Conservation (phyloP, 2,329 filamentous ascomycete species). For the Cytospora leucostoma region DNA sequence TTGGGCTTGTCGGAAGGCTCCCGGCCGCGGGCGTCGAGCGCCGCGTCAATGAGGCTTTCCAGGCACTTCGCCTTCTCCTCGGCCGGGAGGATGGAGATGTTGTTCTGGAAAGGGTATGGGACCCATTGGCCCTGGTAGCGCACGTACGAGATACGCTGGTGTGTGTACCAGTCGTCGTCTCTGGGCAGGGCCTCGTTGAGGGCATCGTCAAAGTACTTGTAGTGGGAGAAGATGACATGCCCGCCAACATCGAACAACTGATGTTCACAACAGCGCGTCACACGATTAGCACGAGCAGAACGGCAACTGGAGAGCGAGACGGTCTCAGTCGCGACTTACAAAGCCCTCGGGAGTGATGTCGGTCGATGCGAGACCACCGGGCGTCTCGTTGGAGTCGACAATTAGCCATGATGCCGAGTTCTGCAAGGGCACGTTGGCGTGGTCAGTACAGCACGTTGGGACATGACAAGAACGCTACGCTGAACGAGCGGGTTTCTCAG, state of each 20-base stretch:
- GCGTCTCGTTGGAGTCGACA: conserved; percentile 85
- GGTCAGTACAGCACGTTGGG: conserved; percentile 33
- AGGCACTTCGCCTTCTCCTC: conserved; percentile 94
- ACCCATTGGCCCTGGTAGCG: conserved; percentile 97
- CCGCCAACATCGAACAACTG: conserved; percentile 98
- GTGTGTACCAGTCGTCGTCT: conserved; percentile 92
- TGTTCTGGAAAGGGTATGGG: conserved; percentile 99
- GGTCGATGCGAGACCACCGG: conserved; percentile 93
- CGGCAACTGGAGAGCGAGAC: too few relatives aligned
- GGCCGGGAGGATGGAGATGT: conserved; percentile 97
- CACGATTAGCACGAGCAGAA: conserved; percentile 21
- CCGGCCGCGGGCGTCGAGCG: conserved; percentile 84
- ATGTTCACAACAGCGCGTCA: background rate
- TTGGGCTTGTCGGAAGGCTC: conserved; percentile 72
- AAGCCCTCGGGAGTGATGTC: conserved; percentile 96
- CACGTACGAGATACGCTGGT: conserved; percentile 98
- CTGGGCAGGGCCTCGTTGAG: conserved; percentile 95
- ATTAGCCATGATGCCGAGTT: conserved; percentile 94
- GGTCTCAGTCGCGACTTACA: conserved; percentile 56
- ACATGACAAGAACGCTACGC: conserved; percentile 36
- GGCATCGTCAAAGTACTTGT: conserved; percentile 99
- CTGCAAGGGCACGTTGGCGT: conserved; percentile 47
- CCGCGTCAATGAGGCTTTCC: conserved; percentile 93
- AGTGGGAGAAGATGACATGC: conserved; percentile 99
- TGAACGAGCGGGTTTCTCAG: conserved; percentile 78